Evolutionary conservation across 768 basidiomycete species (phyloP).

Genomic region (Agrocybe praecox): DNA sequence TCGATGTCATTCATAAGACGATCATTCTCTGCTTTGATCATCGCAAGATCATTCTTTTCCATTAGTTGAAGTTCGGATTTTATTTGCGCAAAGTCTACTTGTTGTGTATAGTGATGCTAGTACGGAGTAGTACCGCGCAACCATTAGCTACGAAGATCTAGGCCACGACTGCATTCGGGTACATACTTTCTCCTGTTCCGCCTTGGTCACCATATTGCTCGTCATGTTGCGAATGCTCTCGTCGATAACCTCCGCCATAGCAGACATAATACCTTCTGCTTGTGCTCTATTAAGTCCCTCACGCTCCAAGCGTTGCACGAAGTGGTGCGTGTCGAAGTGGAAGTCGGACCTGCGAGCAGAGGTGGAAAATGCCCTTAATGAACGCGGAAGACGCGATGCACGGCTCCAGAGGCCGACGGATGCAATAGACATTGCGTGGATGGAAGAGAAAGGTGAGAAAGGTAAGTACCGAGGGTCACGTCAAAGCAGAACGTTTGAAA

Average conservation of each 20-base stretch:
- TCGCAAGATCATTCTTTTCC: conserved; percentile 95
- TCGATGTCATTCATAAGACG: conserved; percentile 90
- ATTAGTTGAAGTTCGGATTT: conserved; percentile 95
- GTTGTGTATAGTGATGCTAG: conserved; percentile 90
- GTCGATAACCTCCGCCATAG: conserved; percentile 96
- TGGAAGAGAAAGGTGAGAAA: neutral
- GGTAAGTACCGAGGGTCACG: neutral
- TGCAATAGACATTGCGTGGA: conserved; percentile 10
- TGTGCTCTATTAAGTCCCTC: conserved; percentile 90
- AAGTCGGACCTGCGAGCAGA: conserved; percentile 44
- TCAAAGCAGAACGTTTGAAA: neutral
- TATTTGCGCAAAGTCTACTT: conserved; percentile 95
- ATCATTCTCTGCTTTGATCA: conserved; percentile 96
- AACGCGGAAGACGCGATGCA: conserved; percentile 2
- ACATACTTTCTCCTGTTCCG: conserved; percentile 92
- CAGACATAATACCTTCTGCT: conserved; percentile 96
- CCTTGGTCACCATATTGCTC: conserved; percentile 92
- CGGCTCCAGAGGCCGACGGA: neutral
- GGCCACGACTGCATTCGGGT: neutral
- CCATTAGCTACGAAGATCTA: neutral
- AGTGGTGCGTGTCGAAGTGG: conserved; percentile 96
- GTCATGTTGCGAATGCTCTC: conserved; percentile 97
- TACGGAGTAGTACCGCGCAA: neutral
- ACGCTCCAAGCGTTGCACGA: conserved; percentile 86
- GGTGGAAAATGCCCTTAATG: conserved; percentile 31